Base-by-base conservation (phyloP, 495 filamentous ascomycete genomes). In the Aspergillus indologenus region DNA sequence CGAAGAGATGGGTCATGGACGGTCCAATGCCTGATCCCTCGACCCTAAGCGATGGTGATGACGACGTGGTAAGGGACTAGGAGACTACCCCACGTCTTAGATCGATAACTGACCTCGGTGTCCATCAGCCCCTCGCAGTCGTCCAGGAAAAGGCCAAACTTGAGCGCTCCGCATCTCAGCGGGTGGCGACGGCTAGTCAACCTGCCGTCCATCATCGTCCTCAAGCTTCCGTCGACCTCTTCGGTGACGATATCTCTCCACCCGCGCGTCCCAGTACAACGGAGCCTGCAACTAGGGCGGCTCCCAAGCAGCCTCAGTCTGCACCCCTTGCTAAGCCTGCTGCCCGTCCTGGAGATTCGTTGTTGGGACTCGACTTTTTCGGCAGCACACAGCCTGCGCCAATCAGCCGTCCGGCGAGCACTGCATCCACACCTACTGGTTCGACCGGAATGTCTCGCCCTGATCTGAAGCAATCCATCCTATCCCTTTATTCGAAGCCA, bases 1-100 rank as follows among this genome's bases (percentile, higher is more conserved):
- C 91, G 9, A 98, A 96, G 79, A 81, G 95, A 74, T 98, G 94
- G 94, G 90, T 92, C 2, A 96, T 97, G 93, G 95, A 98, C 58
- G 94, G 95, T 3, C 83, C 81, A 12, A 92, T 97, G 74, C 95
- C 95, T 9, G 90, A 97, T 66, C 95, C 95, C 21, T 79, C 88
- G 0, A 90, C 87, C n/a, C 73, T 98, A 54, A 89, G 92, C 67
- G 86, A 79, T 29, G 91, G 88, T 6, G 90, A 85, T 26, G 92
- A 98, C 64, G 91, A 96, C 73, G 81, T 96, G 56, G 81, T 85
- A 64, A 63, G 76, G 5, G 34, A n/a, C n/a, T 40, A 75, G 58
- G 20, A 56, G 26, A n/a, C 17, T 12, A n/a, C 18, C 14, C 19
- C 48, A 61, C 44, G 18, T 29, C 15, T 19, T 20, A 48, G n/a